Evolutionary conservation across 352 stramenopile genomes (phyloP), one percentile per base, ranked within the genome.

Genomic region (Aphanomyces stellatus): DNA sequence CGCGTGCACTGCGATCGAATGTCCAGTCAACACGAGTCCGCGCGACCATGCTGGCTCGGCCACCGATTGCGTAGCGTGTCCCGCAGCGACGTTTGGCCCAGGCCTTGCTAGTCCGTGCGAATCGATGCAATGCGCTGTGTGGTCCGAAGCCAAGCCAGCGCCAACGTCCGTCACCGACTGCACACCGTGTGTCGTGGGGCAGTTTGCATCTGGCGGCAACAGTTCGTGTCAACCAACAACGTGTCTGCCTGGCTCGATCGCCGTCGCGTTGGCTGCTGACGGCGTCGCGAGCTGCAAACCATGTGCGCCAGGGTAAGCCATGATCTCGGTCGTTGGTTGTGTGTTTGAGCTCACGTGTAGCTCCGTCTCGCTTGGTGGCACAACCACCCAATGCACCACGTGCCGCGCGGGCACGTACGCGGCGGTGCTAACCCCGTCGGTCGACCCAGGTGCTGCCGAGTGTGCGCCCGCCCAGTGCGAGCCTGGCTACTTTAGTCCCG

Each of bases 401-500:
- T 84, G 76, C 28, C 33, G 22, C 22, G 72, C 73, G 28, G 76
- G 76, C 24, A 76, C 74, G 33, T 81, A 77, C 60, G 68, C 73
- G 17, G 76, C n/a, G n/a, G n/a, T n/a, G n/a, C n/a, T n/a, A n/a
- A n/a, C n/a, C n/a, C n/a, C n/a, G n/a, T n/a, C n/a, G n/a, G n/a
- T n/a, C n/a, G n/a, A n/a, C n/a, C n/a, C 61, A 19, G 34, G 37
- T 0, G 30, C 22, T 3, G 28, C 51, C 24, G 62, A 70, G 42
- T 84, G 76, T 15, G 53, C 51, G 4, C 74, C 74, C 1, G 76
- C 77, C 0, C 37, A 71, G 48, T 84, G 76, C 33, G 40, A 63
- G 0, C 62, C 40, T 1, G 76, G 76, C 7, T 76, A 51, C 51
- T 66, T 71, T 19, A 74, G 74, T 19, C 65, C 65, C 25, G 62